phyloP scores from a whole-genome alignment of 768 basidiomycete species.

The Pisolithus albus region DNA sequence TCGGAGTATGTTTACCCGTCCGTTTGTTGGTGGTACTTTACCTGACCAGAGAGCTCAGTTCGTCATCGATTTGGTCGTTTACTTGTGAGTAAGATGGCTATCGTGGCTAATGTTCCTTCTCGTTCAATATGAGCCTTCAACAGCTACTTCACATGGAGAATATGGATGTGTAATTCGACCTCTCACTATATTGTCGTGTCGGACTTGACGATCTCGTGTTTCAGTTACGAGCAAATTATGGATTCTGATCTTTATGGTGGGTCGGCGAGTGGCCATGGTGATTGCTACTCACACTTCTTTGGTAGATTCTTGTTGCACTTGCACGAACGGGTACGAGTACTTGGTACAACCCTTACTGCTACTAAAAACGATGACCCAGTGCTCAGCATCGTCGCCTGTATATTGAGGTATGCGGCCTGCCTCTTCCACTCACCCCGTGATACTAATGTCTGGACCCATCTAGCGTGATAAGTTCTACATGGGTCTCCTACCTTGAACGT shows the following conservation, averaged over 20 bases:
- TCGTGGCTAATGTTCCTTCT: background rate
- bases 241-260: conserved; percentile 6
- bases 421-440: background rate
- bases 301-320: background rate
- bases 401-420: background rate
- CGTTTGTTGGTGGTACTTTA: background rate
- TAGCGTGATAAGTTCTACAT: conserved; percentile 1
- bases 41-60: background rate
- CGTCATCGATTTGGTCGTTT: conserved; percentile 3
- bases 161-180: conserved; percentile 4
- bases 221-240: background rate
- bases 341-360: background rate
- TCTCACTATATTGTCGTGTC: background rate
- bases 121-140: background rate
- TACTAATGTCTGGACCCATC: background rate
- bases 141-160: conserved; percentile 8
- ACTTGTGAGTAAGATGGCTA: background rate
- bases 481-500: background rate
- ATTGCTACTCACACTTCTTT: background rate
- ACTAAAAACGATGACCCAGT: background rate
- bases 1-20: background rate
- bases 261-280: background rate
- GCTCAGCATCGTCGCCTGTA: conserved; percentile 1
- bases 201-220: background rate
- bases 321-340: conserved; percentile 1